These are phyloP conservation scores for Aspergillus puulaauensis DNA, from an alignment of 2,329 filamentous ascomycete genomes.

Conservation along the genomic window DNA sequence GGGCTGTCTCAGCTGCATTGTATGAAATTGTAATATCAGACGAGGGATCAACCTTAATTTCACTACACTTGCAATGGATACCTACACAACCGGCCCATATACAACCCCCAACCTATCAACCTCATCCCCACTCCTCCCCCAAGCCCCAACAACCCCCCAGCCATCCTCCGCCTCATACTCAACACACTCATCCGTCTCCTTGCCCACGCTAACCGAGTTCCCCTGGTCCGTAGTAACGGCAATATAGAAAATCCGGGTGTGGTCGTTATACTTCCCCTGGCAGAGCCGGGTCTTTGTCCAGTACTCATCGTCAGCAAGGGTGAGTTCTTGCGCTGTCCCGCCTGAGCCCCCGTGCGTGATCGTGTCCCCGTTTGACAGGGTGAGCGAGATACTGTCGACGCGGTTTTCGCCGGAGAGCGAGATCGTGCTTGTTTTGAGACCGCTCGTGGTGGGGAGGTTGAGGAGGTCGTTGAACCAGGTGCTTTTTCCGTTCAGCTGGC, in stretches of 20 bases:
- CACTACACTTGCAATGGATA: too few species aligned
- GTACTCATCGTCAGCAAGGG: slow-evolving; percentile 48
- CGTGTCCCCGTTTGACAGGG: slow-evolving; percentile 49
- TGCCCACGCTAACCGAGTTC: slow-evolving; percentile 47
- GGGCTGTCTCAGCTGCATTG: too few species aligned
- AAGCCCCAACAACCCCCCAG: slow-evolving; percentile 55
- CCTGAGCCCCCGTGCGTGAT: slow-evolving; percentile 57
- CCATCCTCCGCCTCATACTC: slow-evolving; percentile 49
- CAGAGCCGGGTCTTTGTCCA: slow-evolving; percentile 54
- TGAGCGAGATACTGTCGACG: slow-evolving; percentile 53
- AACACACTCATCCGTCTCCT: slow-evolving; percentile 48
- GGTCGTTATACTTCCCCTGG: slow-evolving; percentile 46
- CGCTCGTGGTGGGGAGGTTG: slow-evolving; percentile 16
- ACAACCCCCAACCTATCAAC: slow-evolving; percentile 53
- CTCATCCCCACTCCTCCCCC: slow-evolving; percentile 55
- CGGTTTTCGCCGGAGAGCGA: slow-evolving; percentile 48
- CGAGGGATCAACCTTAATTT: too few species aligned
- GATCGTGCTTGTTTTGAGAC: slow-evolving; percentile 34
- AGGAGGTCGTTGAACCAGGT: slow-evolving; percentile 58
- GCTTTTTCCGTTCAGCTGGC: slow-evolving; percentile 1
- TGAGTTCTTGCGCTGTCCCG: slow-evolving; percentile 45
- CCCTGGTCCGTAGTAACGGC: slow-evolving; percentile 53
- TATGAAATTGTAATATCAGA: too few species aligned
- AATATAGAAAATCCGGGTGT: slow-evolving; percentile 58
- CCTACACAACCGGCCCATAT: slow-evolving; percentile 13